A percentile compares a stretch with the other conserved stretches of the same genome.
Conservation (phyloP, 164 flowering plant species). For the Magnolia changhungtana region DNA sequence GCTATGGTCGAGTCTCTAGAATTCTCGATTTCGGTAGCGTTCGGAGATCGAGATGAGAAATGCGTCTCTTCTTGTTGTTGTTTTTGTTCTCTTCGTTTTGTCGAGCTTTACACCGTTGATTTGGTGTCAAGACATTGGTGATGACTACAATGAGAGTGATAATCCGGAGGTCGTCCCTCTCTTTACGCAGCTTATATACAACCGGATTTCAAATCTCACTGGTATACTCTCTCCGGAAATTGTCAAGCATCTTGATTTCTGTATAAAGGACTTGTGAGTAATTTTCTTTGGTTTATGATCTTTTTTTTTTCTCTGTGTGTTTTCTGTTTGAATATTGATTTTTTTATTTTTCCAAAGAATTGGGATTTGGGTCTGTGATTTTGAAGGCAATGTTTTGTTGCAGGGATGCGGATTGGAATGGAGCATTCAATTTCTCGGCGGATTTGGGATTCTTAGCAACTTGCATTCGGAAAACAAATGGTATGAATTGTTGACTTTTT, state of each 20-base stretch:
- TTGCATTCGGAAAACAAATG: slow-evolving; percentile 52
- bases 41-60: slow-evolving; percentile 9
- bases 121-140: slow-evolving; percentile 10
- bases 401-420: slow-evolving; percentile 78
- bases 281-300: neutral
- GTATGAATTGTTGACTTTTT: slow-evolving; percentile 22
- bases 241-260: slow-evolving; percentile 38
- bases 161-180: slow-evolving; percentile 38
- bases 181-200: slow-evolving; percentile 32
- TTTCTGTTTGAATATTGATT: neutral
- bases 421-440: slow-evolving; percentile 73
- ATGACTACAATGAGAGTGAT: neutral
- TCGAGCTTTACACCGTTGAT: slow-evolving; percentile 7
- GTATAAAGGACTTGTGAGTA: slow-evolving; percentile 61
- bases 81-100: slow-evolving; percentile 4
- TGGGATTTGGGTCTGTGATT: neutral
- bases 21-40: neutral
- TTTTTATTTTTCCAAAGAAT: neutral
- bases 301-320: neutral
- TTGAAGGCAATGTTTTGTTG: slow-evolving; percentile 5
- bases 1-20: neutral
- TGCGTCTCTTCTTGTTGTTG: neutral
- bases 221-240: slow-evolving; percentile 38
- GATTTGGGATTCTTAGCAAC: slow-evolving; percentile 37
- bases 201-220: slow-evolving; percentile 43